Conservation (phyloP, 2,329 filamentous ascomycete genomes). For the Cephalotrichum gorgonifer region DNA sequence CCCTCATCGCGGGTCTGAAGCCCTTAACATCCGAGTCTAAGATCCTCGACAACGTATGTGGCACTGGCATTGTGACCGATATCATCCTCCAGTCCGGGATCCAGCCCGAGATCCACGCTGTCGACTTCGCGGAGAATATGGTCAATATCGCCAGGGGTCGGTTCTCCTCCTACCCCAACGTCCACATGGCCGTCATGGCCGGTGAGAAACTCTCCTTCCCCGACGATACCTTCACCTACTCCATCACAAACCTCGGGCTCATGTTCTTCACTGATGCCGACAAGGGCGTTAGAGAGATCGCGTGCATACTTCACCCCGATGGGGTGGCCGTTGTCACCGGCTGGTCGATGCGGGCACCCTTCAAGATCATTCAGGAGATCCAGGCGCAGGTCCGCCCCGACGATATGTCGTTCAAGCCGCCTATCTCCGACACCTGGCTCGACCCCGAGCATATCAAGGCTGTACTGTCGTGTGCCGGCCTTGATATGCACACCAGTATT, state of each 20-base stretch:
- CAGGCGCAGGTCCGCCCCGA: not conserved
- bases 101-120: conserved; percentile 5
- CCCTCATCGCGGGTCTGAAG: conserved; percentile 43
- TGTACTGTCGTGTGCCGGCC: not conserved
- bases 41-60: conserved; percentile 14
- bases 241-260: conserved; percentile 23
- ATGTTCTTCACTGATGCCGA: conserved; percentile 18
- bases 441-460: not conserved
- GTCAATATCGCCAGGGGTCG: conserved; percentile 6
- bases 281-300: conserved; percentile 19
- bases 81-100: not conserved
- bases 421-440: not conserved
- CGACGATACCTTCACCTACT: conserved; percentile 20
- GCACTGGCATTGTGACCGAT: conserved; percentile 11
- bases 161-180: not conserved
- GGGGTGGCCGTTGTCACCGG: conserved; percentile 9
- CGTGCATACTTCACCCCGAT: conserved; percentile 20
- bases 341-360: not conserved
- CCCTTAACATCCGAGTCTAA: conserved; percentile 17
- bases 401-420: not conserved
- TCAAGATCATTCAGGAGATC: not conserved
- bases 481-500: not conserved
- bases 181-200: conserved; percentile 8
- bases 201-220: conserved; percentile 10
- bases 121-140: conserved; percentile 9